phyloP scores from a whole-genome alignment of 257 asterid genomes.

The Solanum paucissectum region DNA sequence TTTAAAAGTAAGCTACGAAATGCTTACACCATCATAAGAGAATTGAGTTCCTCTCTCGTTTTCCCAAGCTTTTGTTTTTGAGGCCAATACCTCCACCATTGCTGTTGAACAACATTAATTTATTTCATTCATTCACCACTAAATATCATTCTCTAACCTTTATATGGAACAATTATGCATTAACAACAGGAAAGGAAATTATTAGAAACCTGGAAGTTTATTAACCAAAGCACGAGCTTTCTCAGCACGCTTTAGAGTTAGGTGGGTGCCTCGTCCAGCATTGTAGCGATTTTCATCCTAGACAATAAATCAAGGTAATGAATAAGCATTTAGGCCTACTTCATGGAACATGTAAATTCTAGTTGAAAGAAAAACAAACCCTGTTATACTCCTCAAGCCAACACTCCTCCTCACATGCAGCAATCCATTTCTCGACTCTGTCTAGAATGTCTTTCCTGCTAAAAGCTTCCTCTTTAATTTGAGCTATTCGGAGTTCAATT shows the following conservation, averaged over 20 bases:
- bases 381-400: slow-evolving; percentile 99
- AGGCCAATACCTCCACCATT: slow-evolving; percentile 82
- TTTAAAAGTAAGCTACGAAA: neutral
- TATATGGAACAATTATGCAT: neutral
- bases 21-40: slow-evolving; percentile 83
- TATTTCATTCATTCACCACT: neutral
- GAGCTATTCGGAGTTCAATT: slow-evolving; percentile 77
- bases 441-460: slow-evolving; percentile 91
- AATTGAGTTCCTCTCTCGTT: slow-evolving; percentile 66
- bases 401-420: slow-evolving; percentile 93
- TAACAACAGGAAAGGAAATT: neutral
- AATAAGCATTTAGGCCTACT: neutral
- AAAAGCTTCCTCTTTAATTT: slow-evolving; percentile 83
- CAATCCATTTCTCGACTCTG: slow-evolving; percentile 94
- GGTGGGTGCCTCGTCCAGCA: slow-evolving; percentile 98
- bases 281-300: slow-evolving; percentile 94
- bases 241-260: slow-evolving; percentile 88
- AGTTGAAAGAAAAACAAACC: slow-evolving; percentile 28
- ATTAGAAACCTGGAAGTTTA: slow-evolving; percentile 75
- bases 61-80: slow-evolving; percentile 78
- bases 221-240: slow-evolving; percentile 85
- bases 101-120: slow-evolving; percentile 30
- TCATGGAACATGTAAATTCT: slow-evolving; percentile 3
- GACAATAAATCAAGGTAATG: neutral
- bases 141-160: neutral